These are phyloP conservation scores for Metschnikowia kofuensis DNA, from an alignment of 805 yeast species.

Conservation along the genomic window DNA sequence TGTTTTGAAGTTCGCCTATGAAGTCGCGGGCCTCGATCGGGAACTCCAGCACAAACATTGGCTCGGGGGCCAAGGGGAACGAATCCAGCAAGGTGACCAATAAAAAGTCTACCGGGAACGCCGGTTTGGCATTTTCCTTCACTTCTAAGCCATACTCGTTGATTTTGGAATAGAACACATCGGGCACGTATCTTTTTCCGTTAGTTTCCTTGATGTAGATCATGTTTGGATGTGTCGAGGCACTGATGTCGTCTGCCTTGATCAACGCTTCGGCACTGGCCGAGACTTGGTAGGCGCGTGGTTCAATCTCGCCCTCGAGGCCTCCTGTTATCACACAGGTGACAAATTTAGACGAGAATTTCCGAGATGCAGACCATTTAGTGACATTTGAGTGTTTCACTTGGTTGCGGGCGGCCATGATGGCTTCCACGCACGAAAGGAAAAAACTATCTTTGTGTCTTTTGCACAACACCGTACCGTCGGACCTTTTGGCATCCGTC, in stretches of 20 bases:
- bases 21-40: slow-evolving; percentile 80
- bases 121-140: slow-evolving; percentile 55
- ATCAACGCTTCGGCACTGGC: slow-evolving; percentile 84
- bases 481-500: slow-evolving; percentile 79
- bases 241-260: slow-evolving; percentile 77
- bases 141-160: slow-evolving; percentile 89
- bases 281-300: slow-evolving; percentile 86
- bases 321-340: slow-evolving; percentile 96
- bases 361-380: slow-evolving; percentile 59
- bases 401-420: slow-evolving; percentile 82
- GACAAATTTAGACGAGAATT: slow-evolving; percentile 83
- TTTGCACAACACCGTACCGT: slow-evolving; percentile 88
- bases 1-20: slow-evolving; percentile 71
- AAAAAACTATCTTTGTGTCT: slow-evolving; percentile 92
- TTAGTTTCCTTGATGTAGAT: slow-evolving; percentile 77
- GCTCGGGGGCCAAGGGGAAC: slow-evolving; percentile 65
- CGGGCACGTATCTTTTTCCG: slow-evolving; percentile 84
- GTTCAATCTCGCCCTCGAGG: slow-evolving; percentile 80
- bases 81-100: slow-evolving; percentile 90
- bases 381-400: slow-evolving; percentile 57
- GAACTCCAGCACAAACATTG: slow-evolving; percentile 54
- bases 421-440: slow-evolving; percentile 79
- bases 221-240: slow-evolving; percentile 88
- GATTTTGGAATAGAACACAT: slow-evolving; percentile 75
- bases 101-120: slow-evolving; percentile 38